These are phyloP conservation scores for Albugo candida DNA, from an alignment of 352 stramenopile genomes.

Conservation along the genomic window DNA sequence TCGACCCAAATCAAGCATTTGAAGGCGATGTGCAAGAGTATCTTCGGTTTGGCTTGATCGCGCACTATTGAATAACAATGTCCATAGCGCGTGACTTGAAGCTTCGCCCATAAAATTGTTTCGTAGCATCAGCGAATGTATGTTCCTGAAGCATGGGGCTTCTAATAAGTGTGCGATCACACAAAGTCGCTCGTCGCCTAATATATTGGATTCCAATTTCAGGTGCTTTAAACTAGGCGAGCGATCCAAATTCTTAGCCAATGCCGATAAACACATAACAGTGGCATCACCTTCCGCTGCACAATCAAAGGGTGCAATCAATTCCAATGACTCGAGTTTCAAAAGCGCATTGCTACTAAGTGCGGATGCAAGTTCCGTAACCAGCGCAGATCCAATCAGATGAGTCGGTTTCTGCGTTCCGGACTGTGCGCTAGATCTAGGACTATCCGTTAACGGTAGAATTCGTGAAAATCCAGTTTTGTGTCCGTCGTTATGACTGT, in stretches of 20 bases:
- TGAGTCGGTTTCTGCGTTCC: background rate
- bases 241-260: slow-evolving; percentile 5
- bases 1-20: slow-evolving; percentile 17
- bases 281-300: slow-evolving; percentile 29
- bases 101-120: slow-evolving; percentile 54
- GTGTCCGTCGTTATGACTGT: slow-evolving; percentile 18
- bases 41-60: no score
- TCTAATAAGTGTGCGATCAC: slow-evolving; percentile 19
- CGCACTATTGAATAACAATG: slow-evolving; percentile 6
- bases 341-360: slow-evolving; percentile 16
- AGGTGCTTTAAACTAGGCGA: slow-evolving; percentile 13
- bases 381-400: slow-evolving; percentile 16
- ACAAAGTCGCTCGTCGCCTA: slow-evolving; percentile 25
- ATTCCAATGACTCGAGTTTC: slow-evolving; percentile 18
- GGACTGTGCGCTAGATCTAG: slow-evolving; percentile 1
- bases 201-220: slow-evolving; percentile 33
- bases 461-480: slow-evolving; percentile 19
- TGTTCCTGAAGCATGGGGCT: slow-evolving; percentile 10
- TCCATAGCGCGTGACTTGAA: slow-evolving; percentile 16
- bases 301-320: slow-evolving; percentile 38
- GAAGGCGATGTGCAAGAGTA: slow-evolving; percentile 8
- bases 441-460: background rate
- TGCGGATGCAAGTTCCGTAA: slow-evolving; percentile 17
- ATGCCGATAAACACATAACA: slow-evolving; percentile 15
- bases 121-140: slow-evolving; percentile 20